Conservation (phyloP, 805 yeast species). For the Kluyveromyces siamensis region DNA sequence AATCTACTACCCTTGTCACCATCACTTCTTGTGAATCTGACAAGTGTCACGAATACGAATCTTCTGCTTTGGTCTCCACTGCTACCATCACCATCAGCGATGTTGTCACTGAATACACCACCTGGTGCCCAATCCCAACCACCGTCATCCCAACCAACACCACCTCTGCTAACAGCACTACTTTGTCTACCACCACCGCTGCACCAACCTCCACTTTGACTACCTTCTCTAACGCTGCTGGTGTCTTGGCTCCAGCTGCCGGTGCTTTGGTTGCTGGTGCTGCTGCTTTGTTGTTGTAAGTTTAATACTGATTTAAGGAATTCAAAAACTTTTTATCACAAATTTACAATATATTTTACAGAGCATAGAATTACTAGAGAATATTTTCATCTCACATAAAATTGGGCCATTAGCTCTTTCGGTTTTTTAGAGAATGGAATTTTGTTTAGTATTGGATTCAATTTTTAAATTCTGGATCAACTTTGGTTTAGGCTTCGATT, state of each 20-base stretch:
- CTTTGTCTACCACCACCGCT: constrained; percentile 12
- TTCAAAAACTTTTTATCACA: background rate
- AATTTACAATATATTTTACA: background rate
- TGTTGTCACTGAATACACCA: constrained; percentile 31
- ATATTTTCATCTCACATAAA: background rate
- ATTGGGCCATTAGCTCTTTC: background rate
- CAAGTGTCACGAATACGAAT: constrained; percentile 25
- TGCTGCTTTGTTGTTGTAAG: constrained; percentile 40
- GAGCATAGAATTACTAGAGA: background rate
- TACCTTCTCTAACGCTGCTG: constrained; percentile 38
- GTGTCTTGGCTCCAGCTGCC: constrained; percentile 37
- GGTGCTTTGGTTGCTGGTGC: constrained; percentile 42
- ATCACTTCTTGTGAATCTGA: constrained; percentile 29
- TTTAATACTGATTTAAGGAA: constrained; percentile 4
- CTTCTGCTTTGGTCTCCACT: constrained; percentile 29
- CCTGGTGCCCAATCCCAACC: constrained; percentile 31
- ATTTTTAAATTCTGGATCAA: background rate
- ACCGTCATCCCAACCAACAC: constrained; percentile 15
- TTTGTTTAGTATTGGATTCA: background rate
- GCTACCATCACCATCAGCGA: constrained; percentile 30
- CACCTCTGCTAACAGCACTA: constrained; percentile 17
- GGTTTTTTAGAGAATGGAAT: background rate
- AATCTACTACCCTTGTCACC: constrained; percentile 28
- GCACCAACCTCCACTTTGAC: constrained; percentile 16
- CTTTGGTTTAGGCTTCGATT: background rate